Evolutionary conservation across 768 basidiomycete species (phyloP).

Genomic region (Clavulina sp.): DNA sequence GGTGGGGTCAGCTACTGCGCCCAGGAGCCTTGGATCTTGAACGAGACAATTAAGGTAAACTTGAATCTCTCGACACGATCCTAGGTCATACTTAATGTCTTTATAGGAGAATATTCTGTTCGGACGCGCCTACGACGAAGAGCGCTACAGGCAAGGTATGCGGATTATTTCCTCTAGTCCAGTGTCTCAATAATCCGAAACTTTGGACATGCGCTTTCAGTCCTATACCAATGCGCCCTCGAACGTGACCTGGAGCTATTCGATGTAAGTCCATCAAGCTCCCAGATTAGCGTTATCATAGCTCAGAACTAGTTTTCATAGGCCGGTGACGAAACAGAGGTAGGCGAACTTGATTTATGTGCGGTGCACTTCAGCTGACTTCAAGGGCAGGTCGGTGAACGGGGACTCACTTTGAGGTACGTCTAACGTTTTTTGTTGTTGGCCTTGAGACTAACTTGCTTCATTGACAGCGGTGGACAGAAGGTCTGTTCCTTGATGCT

Average conservation of each 20-base stretch:
- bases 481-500: not conserved
- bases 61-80: not conserved
- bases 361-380: too few species aligned
- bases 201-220: too few species aligned
- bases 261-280: constrained; percentile 43
- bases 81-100: not conserved
- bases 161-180: too few species aligned
- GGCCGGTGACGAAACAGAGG: constrained; percentile 50
- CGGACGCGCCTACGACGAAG: constrained; percentile 25
- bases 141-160: constrained; percentile 26
- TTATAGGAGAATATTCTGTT: constrained; percentile 44
- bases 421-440: not conserved
- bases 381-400: constrained; percentile 57
- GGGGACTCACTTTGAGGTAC: constrained; percentile 37
- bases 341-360: too few species aligned
- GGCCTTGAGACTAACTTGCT: not conserved
- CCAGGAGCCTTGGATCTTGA: constrained; percentile 75
- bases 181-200: too few species aligned
- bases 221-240: constrained; percentile 24
- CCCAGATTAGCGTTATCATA: too few species aligned
- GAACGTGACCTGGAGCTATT: constrained; percentile 29
- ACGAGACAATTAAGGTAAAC: constrained; percentile 47
- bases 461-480: not conserved
- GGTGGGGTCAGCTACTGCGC: constrained; percentile 62
- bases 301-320: too few species aligned